These are phyloP conservation scores for Terana coerulea DNA, from an alignment of 768 basidiomycete species.

Conservation along the genomic window DNA sequence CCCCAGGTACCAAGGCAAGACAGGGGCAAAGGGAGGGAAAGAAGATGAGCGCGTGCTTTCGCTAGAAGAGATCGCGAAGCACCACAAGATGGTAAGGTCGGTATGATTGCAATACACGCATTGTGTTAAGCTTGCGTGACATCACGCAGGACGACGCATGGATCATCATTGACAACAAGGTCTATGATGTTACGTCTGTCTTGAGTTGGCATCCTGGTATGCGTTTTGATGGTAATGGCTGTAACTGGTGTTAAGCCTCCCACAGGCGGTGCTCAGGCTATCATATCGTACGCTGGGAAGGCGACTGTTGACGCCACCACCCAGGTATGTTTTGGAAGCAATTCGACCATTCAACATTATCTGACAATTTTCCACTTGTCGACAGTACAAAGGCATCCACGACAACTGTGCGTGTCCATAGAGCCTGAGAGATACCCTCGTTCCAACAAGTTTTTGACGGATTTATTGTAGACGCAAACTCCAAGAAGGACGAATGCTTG, in stretches of 20 bases:
- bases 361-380: neutral
- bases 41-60: slow-evolving; percentile 19
- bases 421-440: neutral
- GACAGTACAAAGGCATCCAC: slow-evolving; percentile 22
- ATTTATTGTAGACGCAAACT: slow-evolving; percentile 14
- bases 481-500: slow-evolving; percentile 19
- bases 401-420: slow-evolving; percentile 16
- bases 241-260: neutral
- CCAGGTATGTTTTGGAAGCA: slow-evolving; percentile 11
- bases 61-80: slow-evolving; percentile 38
- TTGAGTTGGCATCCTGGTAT: slow-evolving; percentile 20
- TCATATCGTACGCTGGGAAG: slow-evolving; percentile 20
- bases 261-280: slow-evolving; percentile 18
- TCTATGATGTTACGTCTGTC: slow-evolving; percentile 28
- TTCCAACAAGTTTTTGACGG: neutral
- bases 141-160: slow-evolving; percentile 37
- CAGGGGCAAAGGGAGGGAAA: neutral
- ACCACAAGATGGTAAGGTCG: slow-evolving; percentile 31
- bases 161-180: slow-evolving; percentile 42
- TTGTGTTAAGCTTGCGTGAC: neutral
- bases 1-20: neutral
- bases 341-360: neutral
- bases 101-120: neutral
- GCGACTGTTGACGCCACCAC: slow-evolving; percentile 19
- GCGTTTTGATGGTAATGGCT: neutral